phyloP scores from a whole-genome alignment of 2,329 filamentous ascomycete genomes.

The Ilyonectria destructans region DNA sequence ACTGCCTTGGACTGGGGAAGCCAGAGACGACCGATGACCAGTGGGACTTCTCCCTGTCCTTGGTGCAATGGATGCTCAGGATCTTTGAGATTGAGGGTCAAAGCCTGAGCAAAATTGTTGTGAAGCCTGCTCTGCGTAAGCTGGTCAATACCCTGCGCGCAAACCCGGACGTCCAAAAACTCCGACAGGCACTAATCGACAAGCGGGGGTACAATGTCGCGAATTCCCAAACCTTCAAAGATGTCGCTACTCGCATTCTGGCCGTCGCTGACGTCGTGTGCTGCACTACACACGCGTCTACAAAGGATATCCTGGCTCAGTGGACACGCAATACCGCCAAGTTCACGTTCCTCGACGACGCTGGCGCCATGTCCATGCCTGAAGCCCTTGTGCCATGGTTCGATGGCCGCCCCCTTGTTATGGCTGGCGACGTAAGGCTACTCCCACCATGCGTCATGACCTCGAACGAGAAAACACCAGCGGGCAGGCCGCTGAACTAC shows the following conservation, averaged over 20 bases:
- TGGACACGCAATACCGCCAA: constrained; percentile 5
- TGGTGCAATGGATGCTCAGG: no score
- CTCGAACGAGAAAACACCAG: not conserved
- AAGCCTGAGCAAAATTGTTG: no score
- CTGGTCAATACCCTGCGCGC: no score
- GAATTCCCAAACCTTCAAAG: no score
- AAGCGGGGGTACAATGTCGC: no score
- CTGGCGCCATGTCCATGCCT: constrained; percentile 8
- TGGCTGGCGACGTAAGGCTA: constrained; percentile 3
- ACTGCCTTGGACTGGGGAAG: no score
- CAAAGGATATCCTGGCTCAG: constrained; percentile 1
- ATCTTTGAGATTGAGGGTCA: no score
- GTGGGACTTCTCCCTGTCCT: no score
- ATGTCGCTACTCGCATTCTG: not conserved
- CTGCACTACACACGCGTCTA: constrained; percentile 11
- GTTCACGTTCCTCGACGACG: constrained; percentile 6
- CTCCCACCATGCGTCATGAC: constrained; percentile 14
- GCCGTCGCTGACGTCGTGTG: constrained; percentile 7
- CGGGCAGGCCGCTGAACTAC: not conserved
- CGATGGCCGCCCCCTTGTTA: not conserved
- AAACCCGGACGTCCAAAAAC: no score
- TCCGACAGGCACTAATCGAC: no score
- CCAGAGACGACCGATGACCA: no score
- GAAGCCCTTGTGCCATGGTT: constrained; percentile 9
- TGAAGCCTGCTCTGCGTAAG: no score